Evolutionary conservation across 352 stramenopile genomes (phyloP).

Genomic region (Globisporangium rhizosaccharum): DNA sequence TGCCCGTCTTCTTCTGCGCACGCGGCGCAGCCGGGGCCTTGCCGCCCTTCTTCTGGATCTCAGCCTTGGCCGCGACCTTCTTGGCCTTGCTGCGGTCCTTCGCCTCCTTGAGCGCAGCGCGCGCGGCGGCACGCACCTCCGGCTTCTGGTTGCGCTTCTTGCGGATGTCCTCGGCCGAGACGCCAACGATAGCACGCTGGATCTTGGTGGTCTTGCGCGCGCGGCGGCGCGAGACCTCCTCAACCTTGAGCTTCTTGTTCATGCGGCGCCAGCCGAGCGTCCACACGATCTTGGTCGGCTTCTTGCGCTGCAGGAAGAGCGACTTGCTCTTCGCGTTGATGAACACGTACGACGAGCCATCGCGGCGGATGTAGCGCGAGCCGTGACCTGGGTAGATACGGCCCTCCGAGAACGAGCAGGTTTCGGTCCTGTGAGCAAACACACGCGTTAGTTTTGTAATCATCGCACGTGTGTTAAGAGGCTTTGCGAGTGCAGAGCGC

Average conservation of each 20-base stretch:
- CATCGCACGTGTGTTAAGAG: neutral
- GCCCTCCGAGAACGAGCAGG: conserved; percentile 86
- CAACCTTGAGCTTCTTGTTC: conserved; percentile 98
- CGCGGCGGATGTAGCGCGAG: conserved; percentile 97
- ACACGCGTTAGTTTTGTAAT: neutral
- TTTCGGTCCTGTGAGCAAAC: conserved; percentile 64
- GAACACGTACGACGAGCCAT: conserved; percentile 95
- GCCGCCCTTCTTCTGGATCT: conserved; percentile 49
- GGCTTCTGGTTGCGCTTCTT: conserved; percentile 98
- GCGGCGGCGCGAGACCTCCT: conserved; percentile 77
- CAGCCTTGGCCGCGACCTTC: conserved; percentile 56
- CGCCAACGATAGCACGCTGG: conserved; percentile 95
- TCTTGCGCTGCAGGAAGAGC: conserved; percentile 98
- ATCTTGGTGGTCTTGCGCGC: conserved; percentile 95
- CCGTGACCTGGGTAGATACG: conserved; percentile 99
- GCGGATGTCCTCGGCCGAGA: conserved; percentile 96
- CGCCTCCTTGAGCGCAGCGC: conserved; percentile 85
- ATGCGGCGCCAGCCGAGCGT: conserved; percentile 96
- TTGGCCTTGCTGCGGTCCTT: conserved; percentile 89
- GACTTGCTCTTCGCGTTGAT: conserved; percentile 97
- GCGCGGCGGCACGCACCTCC: conserved; percentile 87
- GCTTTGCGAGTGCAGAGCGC: too few species aligned
- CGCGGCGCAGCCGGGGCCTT: conserved; percentile 64
- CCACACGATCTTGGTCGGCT: conserved; percentile 99
- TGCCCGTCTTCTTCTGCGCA: conserved; percentile 86